Percentiles rank a stretch among this genome's conserved stretches.
These are phyloP conservation scores for Pythium dissotocum DNA, from an alignment of 352 stramenopile species.

Conservation along the genomic window DNA sequence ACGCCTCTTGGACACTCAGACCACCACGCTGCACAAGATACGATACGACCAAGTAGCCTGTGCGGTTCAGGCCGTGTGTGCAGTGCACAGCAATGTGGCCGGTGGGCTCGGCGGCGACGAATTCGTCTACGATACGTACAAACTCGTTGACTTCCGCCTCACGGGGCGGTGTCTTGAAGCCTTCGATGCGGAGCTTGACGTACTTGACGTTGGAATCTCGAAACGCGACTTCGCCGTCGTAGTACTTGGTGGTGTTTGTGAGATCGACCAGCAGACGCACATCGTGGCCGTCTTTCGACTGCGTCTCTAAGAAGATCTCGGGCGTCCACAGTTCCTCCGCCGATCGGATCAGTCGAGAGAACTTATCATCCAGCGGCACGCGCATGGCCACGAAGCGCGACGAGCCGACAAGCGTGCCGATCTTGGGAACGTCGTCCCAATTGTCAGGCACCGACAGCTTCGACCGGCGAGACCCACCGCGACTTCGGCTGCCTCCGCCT, in stretches of 20 bases:
- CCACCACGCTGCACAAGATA: constrained; percentile 66
- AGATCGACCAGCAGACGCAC: constrained; percentile 79
- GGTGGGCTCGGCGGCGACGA: constrained; percentile 38
- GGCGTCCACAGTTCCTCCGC: constrained; percentile 60
- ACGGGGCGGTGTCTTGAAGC: constrained; percentile 55
- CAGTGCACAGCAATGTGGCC: constrained; percentile 74
- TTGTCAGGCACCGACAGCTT: constrained; percentile 68
- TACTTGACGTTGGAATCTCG: constrained; percentile 52
- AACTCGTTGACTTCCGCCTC: constrained; percentile 58
- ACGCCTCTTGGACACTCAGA: constrained; percentile 52
- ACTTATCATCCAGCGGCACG: constrained; percentile 73
- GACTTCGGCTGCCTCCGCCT: not conserved
- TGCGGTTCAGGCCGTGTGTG: constrained; percentile 79
- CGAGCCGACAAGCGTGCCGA: constrained; percentile 52
- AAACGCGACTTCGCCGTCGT: constrained; percentile 61
- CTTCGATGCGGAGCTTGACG: constrained; percentile 78
- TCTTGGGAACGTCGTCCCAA: constrained; percentile 79
- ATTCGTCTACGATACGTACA: constrained; percentile 63
- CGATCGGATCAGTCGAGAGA: constrained; percentile 38
- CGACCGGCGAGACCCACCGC: not conserved
- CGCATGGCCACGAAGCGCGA: constrained; percentile 70
- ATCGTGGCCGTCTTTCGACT: constrained; percentile 36
- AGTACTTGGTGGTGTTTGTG: constrained; percentile 87
- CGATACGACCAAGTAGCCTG: constrained; percentile 71
- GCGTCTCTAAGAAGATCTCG: constrained; percentile 48